A percentile compares a stretch with the other conserved stretches of the same genome.
Conservation (phyloP, 805 yeast species). For the Starmerella potacharoeniae region DNA sequence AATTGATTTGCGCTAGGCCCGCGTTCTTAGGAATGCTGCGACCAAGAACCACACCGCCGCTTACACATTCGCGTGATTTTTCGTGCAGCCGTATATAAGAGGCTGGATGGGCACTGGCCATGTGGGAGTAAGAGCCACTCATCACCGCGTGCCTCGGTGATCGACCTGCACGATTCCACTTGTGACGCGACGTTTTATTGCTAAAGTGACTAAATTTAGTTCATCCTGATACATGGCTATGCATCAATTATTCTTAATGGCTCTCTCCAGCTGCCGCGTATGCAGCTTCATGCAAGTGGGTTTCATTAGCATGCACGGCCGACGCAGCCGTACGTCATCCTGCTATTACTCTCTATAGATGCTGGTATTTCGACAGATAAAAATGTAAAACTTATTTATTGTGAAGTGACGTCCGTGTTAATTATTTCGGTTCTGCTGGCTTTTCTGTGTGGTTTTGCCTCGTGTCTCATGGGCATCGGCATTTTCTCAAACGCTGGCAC, state of each 20-base stretch:
- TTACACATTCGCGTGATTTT: not conserved
- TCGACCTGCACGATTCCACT: no score
- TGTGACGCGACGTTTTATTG: not conserved
- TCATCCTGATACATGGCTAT: not conserved
- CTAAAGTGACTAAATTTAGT: not conserved
- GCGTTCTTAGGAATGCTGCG: not conserved
- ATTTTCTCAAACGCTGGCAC: not conserved
- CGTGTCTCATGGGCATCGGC: no score
- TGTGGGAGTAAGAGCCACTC: not conserved
- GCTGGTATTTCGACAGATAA: no score
- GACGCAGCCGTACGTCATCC: not conserved
- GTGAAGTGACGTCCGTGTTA: no score
- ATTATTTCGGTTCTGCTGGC: no score
- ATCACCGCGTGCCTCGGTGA: not conserved
- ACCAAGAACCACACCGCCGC: not conserved
- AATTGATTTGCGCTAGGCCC: not conserved
- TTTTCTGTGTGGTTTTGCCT: no score
- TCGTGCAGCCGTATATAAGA: not conserved
- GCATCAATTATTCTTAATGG: not conserved
- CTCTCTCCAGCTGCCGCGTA: not conserved
- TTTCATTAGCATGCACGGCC: not conserved
- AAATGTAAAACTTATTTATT: no score
- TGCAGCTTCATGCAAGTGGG: not conserved
- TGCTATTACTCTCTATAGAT: not conserved
- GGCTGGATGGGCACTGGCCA: not conserved